Conservation (phyloP, 768 basidiomycete genomes). For the Scleroderma bovista region DNA sequence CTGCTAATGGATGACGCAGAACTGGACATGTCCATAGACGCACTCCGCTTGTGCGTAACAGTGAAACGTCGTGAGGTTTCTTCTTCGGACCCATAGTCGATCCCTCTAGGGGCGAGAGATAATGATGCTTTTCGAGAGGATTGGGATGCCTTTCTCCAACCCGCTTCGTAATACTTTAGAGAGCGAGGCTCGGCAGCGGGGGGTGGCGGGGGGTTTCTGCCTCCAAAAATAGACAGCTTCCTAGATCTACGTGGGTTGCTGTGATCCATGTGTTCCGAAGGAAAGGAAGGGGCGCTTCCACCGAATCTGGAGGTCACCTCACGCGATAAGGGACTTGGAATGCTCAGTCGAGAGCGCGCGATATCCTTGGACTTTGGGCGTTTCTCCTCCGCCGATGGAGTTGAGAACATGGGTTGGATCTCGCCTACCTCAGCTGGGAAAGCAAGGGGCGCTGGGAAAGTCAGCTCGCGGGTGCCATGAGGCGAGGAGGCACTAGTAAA, state of each 20-base stretch:
- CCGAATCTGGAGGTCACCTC: conserved; percentile 5
- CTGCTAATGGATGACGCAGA: conserved; percentile 18
- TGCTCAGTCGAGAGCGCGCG: conserved; percentile 4
- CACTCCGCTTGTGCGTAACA: conserved; percentile 36
- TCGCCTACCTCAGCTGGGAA: conserved; percentile 28
- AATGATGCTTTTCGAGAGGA: background rate
- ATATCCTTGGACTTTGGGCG: conserved; percentile 2
- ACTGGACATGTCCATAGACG: conserved; percentile 41
- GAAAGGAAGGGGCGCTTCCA: background rate
- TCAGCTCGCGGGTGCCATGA: conserved; percentile 48
- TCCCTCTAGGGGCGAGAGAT: conserved; percentile 22
- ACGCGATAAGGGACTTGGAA: conserved; percentile 20
- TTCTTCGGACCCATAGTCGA: conserved; percentile 35
- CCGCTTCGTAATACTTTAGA: conserved; percentile 40
- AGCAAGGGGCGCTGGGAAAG: conserved; percentile 72
- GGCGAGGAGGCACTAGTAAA: conserved; percentile 16
- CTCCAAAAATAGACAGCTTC: conserved; percentile 36
- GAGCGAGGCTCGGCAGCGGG: conserved; percentile 42
- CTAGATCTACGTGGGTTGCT: conserved; percentile 13
- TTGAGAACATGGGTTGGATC: conserved; percentile 4
- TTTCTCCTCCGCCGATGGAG: conserved; percentile 2
- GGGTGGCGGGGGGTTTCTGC: conserved; percentile 34
- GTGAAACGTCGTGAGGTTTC: conserved; percentile 30
- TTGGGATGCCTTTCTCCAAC: conserved; percentile 39
- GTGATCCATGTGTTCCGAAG: conserved; percentile 1